A percentile compares a stretch with the other conserved stretches of the same genome.
phyloP scores from a whole-genome alignment of 495 filamentous ascomycete genomes.

The Acidomyces sp. region DNA sequence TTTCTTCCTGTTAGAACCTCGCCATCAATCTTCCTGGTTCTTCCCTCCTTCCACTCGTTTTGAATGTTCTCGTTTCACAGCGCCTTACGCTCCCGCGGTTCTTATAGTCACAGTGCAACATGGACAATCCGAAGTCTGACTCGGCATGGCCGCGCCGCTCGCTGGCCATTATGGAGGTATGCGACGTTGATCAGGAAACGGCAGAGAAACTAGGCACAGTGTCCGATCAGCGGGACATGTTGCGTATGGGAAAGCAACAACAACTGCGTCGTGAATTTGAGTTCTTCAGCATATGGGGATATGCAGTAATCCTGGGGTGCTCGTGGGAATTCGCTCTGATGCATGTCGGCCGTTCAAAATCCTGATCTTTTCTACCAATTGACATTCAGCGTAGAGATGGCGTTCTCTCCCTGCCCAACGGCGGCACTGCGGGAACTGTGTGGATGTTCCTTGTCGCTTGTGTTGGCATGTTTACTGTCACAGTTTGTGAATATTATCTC shows the following conservation, averaged over 20 bases:
- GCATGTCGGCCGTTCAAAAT: not conserved
- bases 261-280: conserved; percentile 4
- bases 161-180: no score
- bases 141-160: no score
- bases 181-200: no score
- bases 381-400: not conserved
- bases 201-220: not conserved
- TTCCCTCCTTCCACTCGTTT: no score
- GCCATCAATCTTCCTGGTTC: no score
- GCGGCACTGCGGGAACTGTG: not conserved
- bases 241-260: conserved; percentile 10
- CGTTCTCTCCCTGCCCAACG: not conserved
- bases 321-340: not conserved
- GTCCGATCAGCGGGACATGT: conserved; percentile 6
- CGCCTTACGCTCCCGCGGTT: no score
- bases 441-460: not conserved
- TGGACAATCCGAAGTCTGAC: no score
- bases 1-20: no score
- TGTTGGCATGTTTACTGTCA: not conserved
- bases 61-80: no score
- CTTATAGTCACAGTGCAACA: no score
- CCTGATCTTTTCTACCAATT: no score
- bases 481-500: not conserved
- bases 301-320: conserved; percentile 1
- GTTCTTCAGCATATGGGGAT: conserved; percentile 3